Conservation (phyloP, 257 asterid species). For the Anisodus acutangulus region DNA sequence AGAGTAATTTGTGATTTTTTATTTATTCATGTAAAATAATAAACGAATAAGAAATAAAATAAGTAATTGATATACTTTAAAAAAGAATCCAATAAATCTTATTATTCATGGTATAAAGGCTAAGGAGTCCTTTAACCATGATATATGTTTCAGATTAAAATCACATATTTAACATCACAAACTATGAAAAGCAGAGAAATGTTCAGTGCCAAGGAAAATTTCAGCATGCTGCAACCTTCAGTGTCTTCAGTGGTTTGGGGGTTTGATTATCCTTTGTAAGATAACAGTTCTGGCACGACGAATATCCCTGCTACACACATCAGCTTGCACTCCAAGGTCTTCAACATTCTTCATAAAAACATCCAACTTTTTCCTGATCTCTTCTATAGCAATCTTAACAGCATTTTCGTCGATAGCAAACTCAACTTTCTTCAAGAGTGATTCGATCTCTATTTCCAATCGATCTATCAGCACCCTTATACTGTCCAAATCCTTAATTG, state of each 20-base stretch:
- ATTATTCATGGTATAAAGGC: not conserved
- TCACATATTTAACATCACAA: conserved; percentile 24
- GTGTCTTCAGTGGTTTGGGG: conserved; percentile 61
- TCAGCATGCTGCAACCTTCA: not conserved
- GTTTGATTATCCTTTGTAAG: conserved; percentile 83
- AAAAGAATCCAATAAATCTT: conserved; percentile 15
- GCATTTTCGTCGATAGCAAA: conserved; percentile 60
- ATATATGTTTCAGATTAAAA: conserved; percentile 3
- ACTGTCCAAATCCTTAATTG: conserved; percentile 83
- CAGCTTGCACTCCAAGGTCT: conserved; percentile 85
- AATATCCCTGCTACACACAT: conserved; percentile 84
- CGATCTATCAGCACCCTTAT: conserved; percentile 66
- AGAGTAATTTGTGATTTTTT: conserved; percentile 34
- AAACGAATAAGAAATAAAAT: not conserved
- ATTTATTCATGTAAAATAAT: conserved; percentile 22
- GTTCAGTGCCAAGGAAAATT: conserved; percentile 1
- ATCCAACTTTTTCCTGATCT: conserved; percentile 71
- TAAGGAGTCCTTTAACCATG: conserved; percentile 18
- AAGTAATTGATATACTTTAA: not conserved
- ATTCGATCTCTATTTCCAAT: conserved; percentile 71
- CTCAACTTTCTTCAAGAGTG: conserved; percentile 57
- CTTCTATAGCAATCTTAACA: conserved; percentile 65
- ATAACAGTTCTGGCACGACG: conserved; percentile 93
- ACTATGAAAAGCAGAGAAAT: conserved; percentile 15
- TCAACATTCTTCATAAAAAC: conserved; percentile 77